Evolutionary conservation across 1,284 basidiomycete species (phyloP), one percentile per base, ranked within the genome.

Genomic region (Ganoderma lucidum): DNA sequence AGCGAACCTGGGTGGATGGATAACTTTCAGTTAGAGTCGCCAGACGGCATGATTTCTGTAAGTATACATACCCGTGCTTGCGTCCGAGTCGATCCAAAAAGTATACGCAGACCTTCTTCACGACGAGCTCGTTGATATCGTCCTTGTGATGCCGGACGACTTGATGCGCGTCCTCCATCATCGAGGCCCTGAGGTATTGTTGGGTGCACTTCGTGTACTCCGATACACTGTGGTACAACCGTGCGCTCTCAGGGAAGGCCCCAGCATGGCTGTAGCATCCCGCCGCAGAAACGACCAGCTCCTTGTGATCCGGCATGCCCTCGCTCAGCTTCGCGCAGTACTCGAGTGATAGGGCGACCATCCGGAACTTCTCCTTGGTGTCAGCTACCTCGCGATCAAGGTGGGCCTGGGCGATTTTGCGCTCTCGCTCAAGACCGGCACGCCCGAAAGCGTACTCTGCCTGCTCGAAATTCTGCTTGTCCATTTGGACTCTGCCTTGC

Each of bases 401-500:
- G 70, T 83, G 86, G 0, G 86, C 85, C 3, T 80, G 62, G 1
- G 85, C 80, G 15, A 91, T 82, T 1, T 79, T 80, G 2, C 77
- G 82, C 74, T 88, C 82, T 15, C 83, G 81, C 0, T 72, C 77
- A 45, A 82, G 74, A 0, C 69, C 78, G 6, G 91, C 91, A 37
- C 86, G 83, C 63, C 86, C 82, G 67, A 86, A 93, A 70, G 88
- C 89, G 65, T 88, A 83, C 77, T 84, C 86, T 0, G 92, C 90
- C 72, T 90, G 86, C 0, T 80, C 74, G 71, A 87, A 93, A 19
- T 82, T 83, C 62, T 85, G 83, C 48, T 86, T 82, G 4, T 83
- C 77, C 73, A 92, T 91, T 14, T 91, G 75, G 6, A 80, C 77
- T 9, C 77, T 78, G 9, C 87, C 89, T 41, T 80, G 83, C 6